These are phyloP conservation scores for Kalanchoe fedtschenkoi DNA, from an alignment of 164 flowering plant genomes.

Conservation along the genomic window DNA sequence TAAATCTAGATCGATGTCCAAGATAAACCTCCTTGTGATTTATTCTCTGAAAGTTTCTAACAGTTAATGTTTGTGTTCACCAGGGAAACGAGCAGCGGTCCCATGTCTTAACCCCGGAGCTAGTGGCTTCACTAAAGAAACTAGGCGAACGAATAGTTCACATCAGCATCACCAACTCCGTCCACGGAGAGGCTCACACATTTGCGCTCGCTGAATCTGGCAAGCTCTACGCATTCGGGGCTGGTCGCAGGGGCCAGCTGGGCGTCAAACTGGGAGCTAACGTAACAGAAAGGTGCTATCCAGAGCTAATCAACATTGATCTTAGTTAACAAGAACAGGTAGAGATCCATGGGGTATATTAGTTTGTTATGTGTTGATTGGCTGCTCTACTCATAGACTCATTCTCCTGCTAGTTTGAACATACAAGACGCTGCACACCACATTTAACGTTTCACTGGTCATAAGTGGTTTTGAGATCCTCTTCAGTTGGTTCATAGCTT, in stretches of 20 bases:
- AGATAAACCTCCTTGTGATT: too few relatives aligned
- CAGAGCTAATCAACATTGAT: slow-evolving; percentile 70
- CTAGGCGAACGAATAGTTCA: slow-evolving; percentile 74
- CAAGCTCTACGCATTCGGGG: slow-evolving; percentile 84
- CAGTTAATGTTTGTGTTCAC: not conserved
- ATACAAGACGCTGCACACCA: too few relatives aligned
- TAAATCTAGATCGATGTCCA: too few relatives aligned
- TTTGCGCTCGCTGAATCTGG: slow-evolving; percentile 87
- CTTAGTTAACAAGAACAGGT: slow-evolving; percentile 36
- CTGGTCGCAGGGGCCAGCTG: slow-evolving; percentile 92
- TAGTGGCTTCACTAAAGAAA: slow-evolving; percentile 76
- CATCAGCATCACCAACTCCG: slow-evolving; percentile 85
- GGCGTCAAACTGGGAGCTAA: slow-evolving; percentile 54
- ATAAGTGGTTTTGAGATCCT: too few relatives aligned
- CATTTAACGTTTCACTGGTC: too few relatives aligned
- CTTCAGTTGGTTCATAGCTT: too few relatives aligned
- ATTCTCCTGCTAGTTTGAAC: too few relatives aligned
- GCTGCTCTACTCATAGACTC: too few relatives aligned
- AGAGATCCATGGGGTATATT: too few relatives aligned
- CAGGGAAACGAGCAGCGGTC: slow-evolving; percentile 33
- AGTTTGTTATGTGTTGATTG: too few relatives aligned
- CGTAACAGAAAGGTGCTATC: slow-evolving; percentile 62
- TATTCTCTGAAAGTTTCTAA: not conserved
- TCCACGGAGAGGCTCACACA: slow-evolving; percentile 92
- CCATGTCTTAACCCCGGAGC: slow-evolving; percentile 61